Percentiles rank a stretch among this genome's conserved stretches.
These are phyloP conservation scores for Xylaria sp. DNA, from an alignment of 2,329 filamentous ascomycete species.

Conservation along the genomic window DNA sequence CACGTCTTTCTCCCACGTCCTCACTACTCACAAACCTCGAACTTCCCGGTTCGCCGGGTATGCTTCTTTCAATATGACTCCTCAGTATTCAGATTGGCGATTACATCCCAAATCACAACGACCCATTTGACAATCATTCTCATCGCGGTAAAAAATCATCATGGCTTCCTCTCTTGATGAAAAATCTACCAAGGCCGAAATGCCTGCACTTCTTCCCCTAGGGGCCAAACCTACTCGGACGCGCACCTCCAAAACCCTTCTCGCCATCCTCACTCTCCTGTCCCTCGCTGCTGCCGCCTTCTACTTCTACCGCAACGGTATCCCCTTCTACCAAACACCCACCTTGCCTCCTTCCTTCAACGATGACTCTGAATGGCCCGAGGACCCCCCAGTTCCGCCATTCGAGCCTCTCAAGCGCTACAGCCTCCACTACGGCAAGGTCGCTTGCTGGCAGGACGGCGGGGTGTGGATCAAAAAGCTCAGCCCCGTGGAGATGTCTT, in stretches of 20 bases:
- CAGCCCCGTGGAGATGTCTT: neutral
- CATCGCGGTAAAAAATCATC: neutral
- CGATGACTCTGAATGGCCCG: neutral
- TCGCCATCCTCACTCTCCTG: neutral
- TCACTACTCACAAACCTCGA: neutral
- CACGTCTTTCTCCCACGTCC: neutral
- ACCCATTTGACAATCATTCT: neutral
- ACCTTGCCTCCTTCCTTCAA: neutral
- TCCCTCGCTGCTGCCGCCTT: neutral
- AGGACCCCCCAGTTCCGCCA: neutral
- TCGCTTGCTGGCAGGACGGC: neutral
- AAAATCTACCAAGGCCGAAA: neutral
- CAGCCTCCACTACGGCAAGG: neutral
- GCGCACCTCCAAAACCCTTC: constrained; percentile 1
- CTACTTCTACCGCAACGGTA: neutral
- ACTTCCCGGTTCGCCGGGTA: neutral
- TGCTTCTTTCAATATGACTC: neutral
- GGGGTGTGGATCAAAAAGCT: neutral
- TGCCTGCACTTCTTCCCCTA: neutral
- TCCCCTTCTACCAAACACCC: neutral
- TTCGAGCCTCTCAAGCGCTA: constrained; percentile 1
- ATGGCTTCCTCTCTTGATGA: neutral
- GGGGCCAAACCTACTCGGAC: neutral
- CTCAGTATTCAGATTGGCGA: too few relatives aligned
- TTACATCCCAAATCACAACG: neutral